These are phyloP conservation scores for Pyrus pyrifolia DNA, from an alignment of 306 rosid species.

Conservation along the genomic window DNA sequence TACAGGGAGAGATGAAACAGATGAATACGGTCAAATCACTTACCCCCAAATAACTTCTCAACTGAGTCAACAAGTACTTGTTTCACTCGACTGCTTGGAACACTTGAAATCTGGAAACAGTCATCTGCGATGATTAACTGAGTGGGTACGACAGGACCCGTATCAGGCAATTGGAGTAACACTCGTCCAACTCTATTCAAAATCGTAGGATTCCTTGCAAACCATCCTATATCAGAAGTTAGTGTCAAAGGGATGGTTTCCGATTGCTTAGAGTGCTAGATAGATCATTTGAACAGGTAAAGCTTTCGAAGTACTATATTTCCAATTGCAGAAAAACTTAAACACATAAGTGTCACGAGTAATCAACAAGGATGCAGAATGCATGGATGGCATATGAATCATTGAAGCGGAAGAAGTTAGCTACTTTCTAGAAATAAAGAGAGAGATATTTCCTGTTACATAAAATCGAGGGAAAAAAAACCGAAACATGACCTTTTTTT, in stretches of 20 bases:
- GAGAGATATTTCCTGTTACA: not conserved
- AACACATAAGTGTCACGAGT: not conserved
- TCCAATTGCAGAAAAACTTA: not conserved
- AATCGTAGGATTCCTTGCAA: constrained; percentile 68
- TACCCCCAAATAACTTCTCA: constrained; percentile 70
- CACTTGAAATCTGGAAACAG: constrained; percentile 66
- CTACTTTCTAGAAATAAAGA: not conserved
- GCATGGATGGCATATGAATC: not conserved
- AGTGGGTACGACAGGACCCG: constrained; percentile 40
- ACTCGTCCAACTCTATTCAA: constrained; percentile 60
- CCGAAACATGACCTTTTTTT: not conserved
- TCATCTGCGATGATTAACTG: constrained; percentile 67
- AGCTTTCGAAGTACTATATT: not conserved
- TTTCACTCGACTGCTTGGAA: constrained; percentile 39
- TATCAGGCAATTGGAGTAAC: constrained; percentile 40
- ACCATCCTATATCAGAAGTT: constrained; percentile 71
- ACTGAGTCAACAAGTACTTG: constrained; percentile 37
- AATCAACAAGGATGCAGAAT: not conserved
- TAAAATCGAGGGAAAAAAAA: not conserved
- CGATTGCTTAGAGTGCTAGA: not conserved
- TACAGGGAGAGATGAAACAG: not conserved
- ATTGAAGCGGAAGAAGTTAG: not conserved
- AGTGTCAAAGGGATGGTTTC: constrained; percentile 17
- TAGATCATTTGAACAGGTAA: not conserved
- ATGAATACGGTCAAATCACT: constrained; percentile 13